These are phyloP conservation scores for Alternaria burnsii DNA, from an alignment of 2,329 filamentous ascomycete species.

Conservation along the genomic window DNA sequence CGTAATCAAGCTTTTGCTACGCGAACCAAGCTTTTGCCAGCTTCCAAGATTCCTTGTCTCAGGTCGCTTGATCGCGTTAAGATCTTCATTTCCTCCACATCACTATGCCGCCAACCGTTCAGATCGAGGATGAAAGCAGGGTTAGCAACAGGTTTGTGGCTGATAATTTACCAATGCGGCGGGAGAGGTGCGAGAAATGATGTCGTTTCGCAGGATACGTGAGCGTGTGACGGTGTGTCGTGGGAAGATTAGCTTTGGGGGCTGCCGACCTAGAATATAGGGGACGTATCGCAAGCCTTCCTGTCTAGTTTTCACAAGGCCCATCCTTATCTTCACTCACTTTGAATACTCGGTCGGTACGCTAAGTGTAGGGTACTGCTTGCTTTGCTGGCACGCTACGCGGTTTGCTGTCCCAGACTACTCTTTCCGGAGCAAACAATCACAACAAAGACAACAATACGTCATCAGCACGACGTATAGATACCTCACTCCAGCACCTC, in stretches of 20 bases:
- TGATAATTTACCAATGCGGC: slow-evolving; percentile 18
- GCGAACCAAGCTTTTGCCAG: slow-evolving; percentile 35
- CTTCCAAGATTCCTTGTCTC: slow-evolving; percentile 22
- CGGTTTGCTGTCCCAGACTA: slow-evolving; percentile 3
- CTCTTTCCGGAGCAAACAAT: slow-evolving; percentile 1
- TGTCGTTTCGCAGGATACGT: slow-evolving; percentile 16
- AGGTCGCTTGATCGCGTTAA: slow-evolving; percentile 14
- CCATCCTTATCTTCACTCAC: not conserved
- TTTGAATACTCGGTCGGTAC: not conserved
- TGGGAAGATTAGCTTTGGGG: not conserved
- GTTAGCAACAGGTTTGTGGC: slow-evolving; percentile 45
- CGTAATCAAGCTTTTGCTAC: slow-evolving; percentile 25
- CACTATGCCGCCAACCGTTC: slow-evolving; percentile 4
- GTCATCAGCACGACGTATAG: slow-evolving; percentile 10
- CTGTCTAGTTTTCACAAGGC: not conserved
- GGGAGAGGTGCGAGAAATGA: slow-evolving; percentile 26
- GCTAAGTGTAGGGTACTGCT: not conserved
- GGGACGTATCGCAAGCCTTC: not conserved
- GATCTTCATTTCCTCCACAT: slow-evolving; percentile 19
- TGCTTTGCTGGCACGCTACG: slow-evolving; percentile 9
- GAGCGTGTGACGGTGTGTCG: not conserved
- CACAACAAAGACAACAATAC: slow-evolving; percentile 9
- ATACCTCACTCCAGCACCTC: not conserved
- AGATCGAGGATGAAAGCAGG: slow-evolving; percentile 17
- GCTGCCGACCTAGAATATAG: slow-evolving; percentile 5